phyloP scores from a whole-genome alignment of 2,329 filamentous ascomycete species.

The Aspergillus sp. region DNA sequence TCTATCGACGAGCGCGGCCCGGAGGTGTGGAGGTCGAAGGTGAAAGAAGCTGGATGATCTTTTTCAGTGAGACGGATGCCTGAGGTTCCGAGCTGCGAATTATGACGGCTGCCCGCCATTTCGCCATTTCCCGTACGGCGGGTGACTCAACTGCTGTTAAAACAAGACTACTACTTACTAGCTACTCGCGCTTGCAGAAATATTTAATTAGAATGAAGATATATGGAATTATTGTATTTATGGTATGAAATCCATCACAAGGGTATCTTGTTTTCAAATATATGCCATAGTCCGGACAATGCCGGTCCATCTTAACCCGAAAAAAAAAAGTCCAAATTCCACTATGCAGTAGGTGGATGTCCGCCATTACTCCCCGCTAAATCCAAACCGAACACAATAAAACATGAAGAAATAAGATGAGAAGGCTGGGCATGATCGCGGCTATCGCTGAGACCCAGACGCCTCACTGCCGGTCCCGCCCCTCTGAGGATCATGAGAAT shows the following conservation, averaged over 20 bases:
- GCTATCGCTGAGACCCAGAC: not conserved
- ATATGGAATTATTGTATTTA: not conserved
- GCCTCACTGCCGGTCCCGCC: not conserved
- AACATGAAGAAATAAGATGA: not conserved
- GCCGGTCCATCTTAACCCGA: not conserved
- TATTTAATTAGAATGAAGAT: not conserved
- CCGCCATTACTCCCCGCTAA: conserved; percentile 18
- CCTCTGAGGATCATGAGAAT: not conserved
- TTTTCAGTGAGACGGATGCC: conserved; percentile 7
- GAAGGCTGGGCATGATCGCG: not conserved
- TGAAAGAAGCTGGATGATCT: conserved; percentile 8
- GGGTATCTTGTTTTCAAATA: conserved; percentile 4
- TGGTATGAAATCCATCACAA: conserved; percentile 2
- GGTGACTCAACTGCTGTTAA: not conserved
- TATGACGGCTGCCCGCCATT: not conserved
- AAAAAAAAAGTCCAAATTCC: not conserved
- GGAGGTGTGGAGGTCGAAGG: conserved; percentile 4
- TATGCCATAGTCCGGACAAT: not conserved
- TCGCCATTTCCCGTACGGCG: not conserved
- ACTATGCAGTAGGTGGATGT: conserved; percentile 4
- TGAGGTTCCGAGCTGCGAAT: conserved; percentile 1
- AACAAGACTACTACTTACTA: too few species aligned
- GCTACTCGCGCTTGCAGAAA: too few species aligned
- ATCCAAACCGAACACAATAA: conserved; percentile 4
- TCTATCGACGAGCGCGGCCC: conserved; percentile 5